Evolutionary conservation across 495 filamentous ascomycete species (phyloP), one percentile per base, ranked within the genome.

Genomic region (Corynascus novoguineensis): DNA sequence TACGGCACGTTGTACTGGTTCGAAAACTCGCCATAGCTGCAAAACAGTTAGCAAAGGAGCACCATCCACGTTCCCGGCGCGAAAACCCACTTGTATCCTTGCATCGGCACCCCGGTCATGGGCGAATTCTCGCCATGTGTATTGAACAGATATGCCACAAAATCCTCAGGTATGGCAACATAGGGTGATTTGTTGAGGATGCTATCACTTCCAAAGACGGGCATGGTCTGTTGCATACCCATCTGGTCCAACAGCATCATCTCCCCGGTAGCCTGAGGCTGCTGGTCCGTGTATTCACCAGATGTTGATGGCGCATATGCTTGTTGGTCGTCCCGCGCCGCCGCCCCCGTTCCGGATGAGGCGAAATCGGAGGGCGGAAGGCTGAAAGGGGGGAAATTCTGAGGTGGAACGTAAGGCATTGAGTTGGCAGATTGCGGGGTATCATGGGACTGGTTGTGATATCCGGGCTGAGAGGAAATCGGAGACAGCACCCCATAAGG

Each of bases 121-220:
- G 76, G 76, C 5, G 76, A 78, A 12, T 65, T 67, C 28, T 73
- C 67, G 15, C 69, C 69, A 7, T 68, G 68, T 3, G 87, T 88
- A 65, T 87, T 92, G 73, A 97, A 96, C 22, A 97, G 75, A 79
- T 88, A 96, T 17, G 88, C 87, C 31, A 92, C 84, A 69, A 96
- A 96, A 68, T 95, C 91, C 63, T 96, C 92, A 8, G 89, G 86
- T 75, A 96, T 89, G 17, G 86, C 85, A 45, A 83, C 73, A 63
- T 87, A 90, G 11, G 93, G 92, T 5, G 92, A 96, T 47, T 91
- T 85, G 59, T 86, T 89, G 58, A 90, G 77, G 55, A 82, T 59
- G 14, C 82, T 84, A 53, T 96, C 90, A 31, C 79, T 83, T 14
- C 88, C 89, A 70, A 95, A 96, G 25, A 95, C 83, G 8, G 92